Conservation (phyloP, 257 asterid species). For the Cordia subcordata region DNA sequence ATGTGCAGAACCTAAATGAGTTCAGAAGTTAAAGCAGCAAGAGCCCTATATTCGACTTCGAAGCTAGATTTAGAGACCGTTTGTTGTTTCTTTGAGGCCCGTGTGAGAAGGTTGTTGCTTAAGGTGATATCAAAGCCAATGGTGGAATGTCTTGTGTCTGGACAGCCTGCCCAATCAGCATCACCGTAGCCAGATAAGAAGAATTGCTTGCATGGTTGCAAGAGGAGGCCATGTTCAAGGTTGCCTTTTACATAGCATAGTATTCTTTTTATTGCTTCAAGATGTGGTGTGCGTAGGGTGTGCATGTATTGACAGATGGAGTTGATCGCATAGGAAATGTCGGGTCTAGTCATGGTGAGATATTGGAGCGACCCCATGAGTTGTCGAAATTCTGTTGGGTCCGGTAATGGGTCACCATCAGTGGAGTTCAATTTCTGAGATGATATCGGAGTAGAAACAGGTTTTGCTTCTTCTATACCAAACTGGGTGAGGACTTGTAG, state of each 20-base stretch:
- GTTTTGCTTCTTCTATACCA: too few species aligned
- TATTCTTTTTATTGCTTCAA: not conserved
- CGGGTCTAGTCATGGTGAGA: too few species aligned
- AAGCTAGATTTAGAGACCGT: too few species aligned
- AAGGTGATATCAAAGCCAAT: not conserved
- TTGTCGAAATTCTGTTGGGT: not conserved
- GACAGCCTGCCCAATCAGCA: not conserved
- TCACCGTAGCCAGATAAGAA: not conserved
- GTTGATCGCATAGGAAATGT: too few species aligned
- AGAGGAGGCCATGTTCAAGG: not conserved
- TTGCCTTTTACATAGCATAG: not conserved
- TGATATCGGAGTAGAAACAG: too few species aligned
- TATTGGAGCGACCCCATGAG: not conserved
- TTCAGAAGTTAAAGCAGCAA: too few species aligned
- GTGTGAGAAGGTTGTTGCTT: not conserved
- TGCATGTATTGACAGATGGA: slow-evolving; percentile 4
- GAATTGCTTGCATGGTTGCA: not conserved
- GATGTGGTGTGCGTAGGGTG: not conserved
- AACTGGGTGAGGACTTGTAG: too few species aligned
- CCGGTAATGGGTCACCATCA: too few species aligned
- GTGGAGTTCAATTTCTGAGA: not conserved
- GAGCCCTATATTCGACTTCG: not conserved
- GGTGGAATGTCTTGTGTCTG: not conserved
- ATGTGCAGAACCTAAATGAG: too few species aligned
- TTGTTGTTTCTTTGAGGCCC: not conserved